Percentiles rank a stretch among this genome's conserved stretches.
phyloP scores from a whole-genome alignment of 2,329 filamentous ascomycete species.

The Fusarium scirpi region DNA sequence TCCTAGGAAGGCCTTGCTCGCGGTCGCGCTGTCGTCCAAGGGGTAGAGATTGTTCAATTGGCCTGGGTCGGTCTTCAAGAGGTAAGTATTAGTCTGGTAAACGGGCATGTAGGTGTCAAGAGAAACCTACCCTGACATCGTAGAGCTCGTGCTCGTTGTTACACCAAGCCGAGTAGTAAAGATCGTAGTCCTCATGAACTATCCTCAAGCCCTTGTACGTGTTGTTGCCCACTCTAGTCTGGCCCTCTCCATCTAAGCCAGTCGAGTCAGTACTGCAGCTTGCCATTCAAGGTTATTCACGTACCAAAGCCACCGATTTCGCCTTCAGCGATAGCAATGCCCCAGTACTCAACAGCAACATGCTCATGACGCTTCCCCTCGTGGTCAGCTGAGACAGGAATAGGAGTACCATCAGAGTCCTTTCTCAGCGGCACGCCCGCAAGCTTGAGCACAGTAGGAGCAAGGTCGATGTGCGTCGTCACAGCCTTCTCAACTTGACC shows the following conservation, averaged over 20 bases:
- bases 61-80: constrained; percentile 61
- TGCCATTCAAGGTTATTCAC: neutral
- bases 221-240: constrained; percentile 55
- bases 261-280: constrained; percentile 7
- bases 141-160: constrained; percentile 76
- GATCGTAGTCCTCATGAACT: constrained; percentile 64
- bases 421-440: constrained; percentile 56
- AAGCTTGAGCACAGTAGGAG: constrained; percentile 67
- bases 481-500: constrained; percentile 57
- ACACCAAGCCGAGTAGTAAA: constrained; percentile 78
- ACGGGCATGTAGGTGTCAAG: too few species aligned
- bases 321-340: constrained; percentile 56
- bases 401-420: constrained; percentile 69
- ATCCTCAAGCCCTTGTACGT: constrained; percentile 73
- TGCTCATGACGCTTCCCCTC: constrained; percentile 60
- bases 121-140: constrained; percentile 60
- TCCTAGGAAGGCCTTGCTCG: constrained; percentile 31
- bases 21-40: neutral
- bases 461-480: constrained; percentile 73
- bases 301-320: constrained; percentile 46
- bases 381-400: constrained; percentile 54
- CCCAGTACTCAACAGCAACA: constrained; percentile 70
- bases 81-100: constrained; percentile 5
- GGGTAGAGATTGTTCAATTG: constrained; percentile 61
- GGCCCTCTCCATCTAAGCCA: constrained; percentile 39